These are phyloP conservation scores for Podosphaera xanthii DNA, from an alignment of 2,329 filamentous ascomycete species.

Conservation along the genomic window DNA sequence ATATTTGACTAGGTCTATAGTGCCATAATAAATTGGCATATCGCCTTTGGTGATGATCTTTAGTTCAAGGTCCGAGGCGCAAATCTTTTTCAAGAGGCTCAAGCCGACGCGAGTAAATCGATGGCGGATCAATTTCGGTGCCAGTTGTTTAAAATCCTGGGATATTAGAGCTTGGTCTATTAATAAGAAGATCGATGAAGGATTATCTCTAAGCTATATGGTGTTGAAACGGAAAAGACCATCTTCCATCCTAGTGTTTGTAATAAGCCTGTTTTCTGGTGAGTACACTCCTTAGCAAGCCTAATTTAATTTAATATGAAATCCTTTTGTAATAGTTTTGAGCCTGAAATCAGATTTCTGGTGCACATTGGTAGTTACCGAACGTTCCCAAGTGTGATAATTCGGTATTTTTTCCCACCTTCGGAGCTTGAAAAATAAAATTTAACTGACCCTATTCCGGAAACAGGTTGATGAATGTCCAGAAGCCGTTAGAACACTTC, in stretches of 20 bases:
- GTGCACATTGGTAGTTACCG: too few relatives aligned
- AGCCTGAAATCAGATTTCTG: too few relatives aligned
- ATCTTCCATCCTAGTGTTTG: not conserved
- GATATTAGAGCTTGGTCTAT: not conserved
- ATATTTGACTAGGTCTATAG: not conserved
- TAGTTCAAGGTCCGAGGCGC: not conserved
- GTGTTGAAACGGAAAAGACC: not conserved
- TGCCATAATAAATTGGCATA: not conserved
- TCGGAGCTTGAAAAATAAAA: not conserved
- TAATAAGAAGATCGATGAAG: not conserved
- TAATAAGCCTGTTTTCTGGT: not conserved
- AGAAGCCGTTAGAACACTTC: not conserved
- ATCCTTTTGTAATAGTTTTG: not conserved
- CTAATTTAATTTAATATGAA: not conserved
- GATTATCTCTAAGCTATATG: not conserved
- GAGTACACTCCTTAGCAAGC: not conserved
- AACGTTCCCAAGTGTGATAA: too few relatives aligned
- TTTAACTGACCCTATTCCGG: not conserved
- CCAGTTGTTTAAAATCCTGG: not conserved
- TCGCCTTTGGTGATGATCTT: not conserved
- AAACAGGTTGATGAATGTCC: not conserved
- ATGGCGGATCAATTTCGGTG: not conserved
- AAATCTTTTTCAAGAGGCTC: not conserved
- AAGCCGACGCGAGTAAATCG: not conserved
- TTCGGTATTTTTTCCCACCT: not conserved